These are phyloP conservation scores for Diaporthe sp. DNA, from an alignment of 2,329 filamentous ascomycete species.

Conservation along the genomic window DNA sequence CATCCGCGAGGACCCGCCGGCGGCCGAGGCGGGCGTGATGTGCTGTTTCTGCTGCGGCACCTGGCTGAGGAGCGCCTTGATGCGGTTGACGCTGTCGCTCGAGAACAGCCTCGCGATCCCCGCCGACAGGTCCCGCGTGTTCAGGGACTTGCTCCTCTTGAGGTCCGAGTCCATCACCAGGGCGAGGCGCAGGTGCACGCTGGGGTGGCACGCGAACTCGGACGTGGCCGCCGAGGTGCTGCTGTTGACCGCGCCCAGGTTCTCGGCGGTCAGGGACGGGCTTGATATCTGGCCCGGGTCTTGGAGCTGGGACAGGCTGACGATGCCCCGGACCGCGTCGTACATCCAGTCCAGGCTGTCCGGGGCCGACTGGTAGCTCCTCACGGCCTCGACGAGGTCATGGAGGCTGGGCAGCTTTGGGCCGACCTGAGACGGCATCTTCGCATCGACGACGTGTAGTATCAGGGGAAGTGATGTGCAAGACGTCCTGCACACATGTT, in stretches of 20 bases:
- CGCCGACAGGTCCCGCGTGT: constrained; percentile 58
- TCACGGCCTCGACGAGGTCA: constrained; percentile 62
- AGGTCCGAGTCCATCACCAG: constrained; percentile 60
- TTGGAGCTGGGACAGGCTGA: constrained; percentile 58
- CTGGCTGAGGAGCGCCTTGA: constrained; percentile 19
- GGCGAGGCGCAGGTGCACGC: constrained; percentile 58
- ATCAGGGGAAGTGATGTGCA: constrained; percentile 55
- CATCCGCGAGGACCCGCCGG: neutral
- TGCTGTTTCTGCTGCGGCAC: neutral
- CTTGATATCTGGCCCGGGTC: constrained; percentile 41
- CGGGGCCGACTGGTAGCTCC: constrained; percentile 60
- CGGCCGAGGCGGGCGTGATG: neutral
- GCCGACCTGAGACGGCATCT: constrained; percentile 52
- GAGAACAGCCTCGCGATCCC: constrained; percentile 46
- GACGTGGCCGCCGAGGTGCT: constrained; percentile 40
- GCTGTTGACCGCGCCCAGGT: constrained; percentile 4
- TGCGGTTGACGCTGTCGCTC: constrained; percentile 12
- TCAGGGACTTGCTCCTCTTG: constrained; percentile 57
- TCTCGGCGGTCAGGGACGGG: constrained; percentile 4
- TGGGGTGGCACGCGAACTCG: constrained; percentile 54
- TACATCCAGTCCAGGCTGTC: constrained; percentile 61
- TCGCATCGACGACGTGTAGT: constrained; percentile 55
- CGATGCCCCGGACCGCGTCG: constrained; percentile 59
- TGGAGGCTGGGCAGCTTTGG: constrained; percentile 60
- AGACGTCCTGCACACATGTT: constrained; percentile 47